These are phyloP conservation scores for Rhodofomes roseus DNA, from an alignment of 1,284 basidiomycete genomes.

Conservation along the genomic window DNA sequence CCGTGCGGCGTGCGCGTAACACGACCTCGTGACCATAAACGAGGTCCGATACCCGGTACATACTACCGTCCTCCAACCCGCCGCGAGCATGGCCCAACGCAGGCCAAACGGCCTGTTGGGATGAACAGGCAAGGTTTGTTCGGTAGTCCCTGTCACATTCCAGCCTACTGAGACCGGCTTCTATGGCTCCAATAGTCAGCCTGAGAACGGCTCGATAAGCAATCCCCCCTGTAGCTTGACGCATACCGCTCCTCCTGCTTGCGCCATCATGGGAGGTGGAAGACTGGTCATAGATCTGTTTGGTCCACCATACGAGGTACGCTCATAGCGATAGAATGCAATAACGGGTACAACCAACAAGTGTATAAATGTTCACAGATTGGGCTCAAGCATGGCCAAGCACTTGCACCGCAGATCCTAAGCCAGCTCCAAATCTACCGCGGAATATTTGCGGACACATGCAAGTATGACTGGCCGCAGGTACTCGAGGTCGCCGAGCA, in stretches of 20 bases:
- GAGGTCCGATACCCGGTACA: too few species aligned
- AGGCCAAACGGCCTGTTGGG: too few species aligned
- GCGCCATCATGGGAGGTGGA: not conserved
- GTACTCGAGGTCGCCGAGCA: constrained; percentile 25
- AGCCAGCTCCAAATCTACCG: constrained; percentile 31
- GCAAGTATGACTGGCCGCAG: constrained; percentile 31
- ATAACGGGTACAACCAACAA: not conserved
- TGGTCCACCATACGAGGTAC: constrained; percentile 22
- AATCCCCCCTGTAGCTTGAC: not conserved
- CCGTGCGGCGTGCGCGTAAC: too few species aligned
- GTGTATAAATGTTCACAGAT: constrained; percentile 22
- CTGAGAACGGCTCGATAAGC: not conserved
- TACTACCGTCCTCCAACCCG: too few species aligned
- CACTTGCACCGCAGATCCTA: constrained; percentile 26
- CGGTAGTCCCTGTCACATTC: not conserved
- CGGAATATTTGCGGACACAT: constrained; percentile 26
- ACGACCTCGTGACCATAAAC: too few species aligned
- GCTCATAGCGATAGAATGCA: not conserved
- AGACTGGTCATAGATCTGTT: constrained; percentile 14
- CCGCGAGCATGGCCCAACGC: too few species aligned
- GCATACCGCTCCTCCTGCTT: not conserved
- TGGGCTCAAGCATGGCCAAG: constrained; percentile 27
- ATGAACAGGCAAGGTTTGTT: too few species aligned
- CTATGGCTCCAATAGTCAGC: not conserved
- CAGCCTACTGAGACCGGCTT: not conserved